Percentiles rank a stretch among this genome's conserved stretches.
Evolutionary conservation across 208 protist genomes (phyloP).

Genomic region (Balamuthia mandrillaris): DNA sequence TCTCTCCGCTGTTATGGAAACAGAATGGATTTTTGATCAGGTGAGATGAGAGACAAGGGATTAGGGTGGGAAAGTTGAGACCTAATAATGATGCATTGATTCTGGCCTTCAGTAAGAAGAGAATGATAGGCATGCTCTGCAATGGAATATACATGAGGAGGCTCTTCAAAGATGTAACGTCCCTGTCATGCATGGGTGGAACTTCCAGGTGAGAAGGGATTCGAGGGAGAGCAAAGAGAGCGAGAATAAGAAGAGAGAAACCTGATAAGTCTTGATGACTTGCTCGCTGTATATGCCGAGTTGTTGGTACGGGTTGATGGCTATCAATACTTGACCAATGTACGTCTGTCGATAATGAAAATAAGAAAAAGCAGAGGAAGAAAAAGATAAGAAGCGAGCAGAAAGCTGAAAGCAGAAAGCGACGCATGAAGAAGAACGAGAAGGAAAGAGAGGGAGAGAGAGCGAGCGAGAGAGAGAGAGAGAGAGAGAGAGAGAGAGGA

Average conservation of each 20-base stretch:
- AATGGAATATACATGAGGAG: slow-evolving; percentile 78
- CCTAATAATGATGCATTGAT: slow-evolving; percentile 87
- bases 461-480: not conserved
- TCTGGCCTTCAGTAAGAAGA: slow-evolving; percentile 79
- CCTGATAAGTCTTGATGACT: not conserved
- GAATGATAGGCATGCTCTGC: slow-evolving; percentile 81
- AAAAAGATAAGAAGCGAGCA: slow-evolving; percentile 5
- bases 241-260: not conserved
- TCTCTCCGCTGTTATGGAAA: slow-evolving; percentile 87
- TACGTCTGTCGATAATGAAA: slow-evolving; percentile 71
- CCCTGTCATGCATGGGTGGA: not conserved
- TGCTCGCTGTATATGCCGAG: not conserved
- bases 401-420: not conserved
- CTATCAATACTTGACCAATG: slow-evolving; percentile 84
- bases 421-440: slow-evolving; percentile 22
- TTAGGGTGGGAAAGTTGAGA: too few species aligned
- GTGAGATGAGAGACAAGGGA: too few species aligned
- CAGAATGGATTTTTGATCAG: too few species aligned
- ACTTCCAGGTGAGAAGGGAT: not conserved
- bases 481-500: slow-evolving; percentile 36
- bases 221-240: not conserved
- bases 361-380: not conserved
- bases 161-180: slow-evolving; percentile 47
- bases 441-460: slow-evolving; percentile 46
- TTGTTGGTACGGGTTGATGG: slow-evolving; percentile 80